Percentiles rank a stretch among this genome's conserved stretches.
phyloP scores from a whole-genome alignment of 192 early-diverging fungal species.

The Backusella psychrophila region DNA sequence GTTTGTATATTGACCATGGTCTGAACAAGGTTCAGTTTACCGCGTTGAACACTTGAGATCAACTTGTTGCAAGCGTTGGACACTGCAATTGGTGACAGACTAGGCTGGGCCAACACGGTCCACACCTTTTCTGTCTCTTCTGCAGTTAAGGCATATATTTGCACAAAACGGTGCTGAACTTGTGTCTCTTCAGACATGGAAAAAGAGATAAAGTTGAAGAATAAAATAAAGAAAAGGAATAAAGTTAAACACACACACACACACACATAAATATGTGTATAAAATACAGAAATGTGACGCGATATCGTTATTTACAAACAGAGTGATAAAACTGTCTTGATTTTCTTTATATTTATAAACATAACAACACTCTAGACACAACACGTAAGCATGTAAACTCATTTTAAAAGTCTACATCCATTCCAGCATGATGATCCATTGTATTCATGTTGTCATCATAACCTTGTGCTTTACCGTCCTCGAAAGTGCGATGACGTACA shows the following conservation, averaged over 20 bases:
- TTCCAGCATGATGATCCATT: constrained; percentile 35
- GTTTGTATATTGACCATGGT: constrained; percentile 20
- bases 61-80: constrained; percentile 16
- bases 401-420: constrained; percentile 67
- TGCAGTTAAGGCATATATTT: constrained; percentile 3
- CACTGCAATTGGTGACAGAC: constrained; percentile 5
- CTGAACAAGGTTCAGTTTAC: not conserved
- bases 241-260: not conserved
- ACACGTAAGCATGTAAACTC: not conserved
- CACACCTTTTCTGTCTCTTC: constrained; percentile 15
- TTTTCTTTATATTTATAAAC: constrained; percentile 2
- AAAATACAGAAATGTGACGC: not conserved
- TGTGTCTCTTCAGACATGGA: constrained; percentile 6
- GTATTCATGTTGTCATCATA: constrained; percentile 34
- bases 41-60: not conserved
- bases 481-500: constrained; percentile 33
- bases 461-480: constrained; percentile 25
- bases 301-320: not conserved
- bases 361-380: not conserved
- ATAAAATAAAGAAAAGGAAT: not conserved
- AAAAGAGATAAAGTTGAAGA: not conserved
- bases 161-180: constrained; percentile 19
- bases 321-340: not conserved
- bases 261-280: not conserved
- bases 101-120: not conserved